Evolutionary conservation across 345 rosid species (phyloP).

Genomic region (Arabis alpina): DNA sequence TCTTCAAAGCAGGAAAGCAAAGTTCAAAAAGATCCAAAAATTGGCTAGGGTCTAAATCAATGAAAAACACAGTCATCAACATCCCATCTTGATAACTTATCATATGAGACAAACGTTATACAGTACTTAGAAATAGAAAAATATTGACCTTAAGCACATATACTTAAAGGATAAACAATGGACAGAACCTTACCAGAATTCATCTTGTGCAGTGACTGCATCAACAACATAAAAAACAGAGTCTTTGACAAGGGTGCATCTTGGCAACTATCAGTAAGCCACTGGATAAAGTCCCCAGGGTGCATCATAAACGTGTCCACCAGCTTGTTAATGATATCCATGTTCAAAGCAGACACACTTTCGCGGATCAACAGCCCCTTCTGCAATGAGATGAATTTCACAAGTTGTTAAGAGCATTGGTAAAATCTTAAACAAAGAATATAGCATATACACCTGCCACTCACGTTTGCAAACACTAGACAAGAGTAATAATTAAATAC

Average conservation of each 20-base stretch:
- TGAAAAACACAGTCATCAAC: slow-evolving; percentile 33
- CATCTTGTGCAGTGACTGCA: slow-evolving; percentile 60
- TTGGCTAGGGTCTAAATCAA: slow-evolving; percentile 50
- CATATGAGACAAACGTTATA: slow-evolving; percentile 5
- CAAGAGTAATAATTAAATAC: slow-evolving; percentile 7
- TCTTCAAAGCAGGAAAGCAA: slow-evolving; percentile 71
- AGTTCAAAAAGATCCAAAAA: slow-evolving; percentile 62
- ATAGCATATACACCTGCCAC: too few relatives aligned
- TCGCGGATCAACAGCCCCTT: slow-evolving; percentile 50
- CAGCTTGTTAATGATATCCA: slow-evolving; percentile 65
- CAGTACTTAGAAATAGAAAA: background rate
- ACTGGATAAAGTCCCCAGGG: slow-evolving; percentile 58
- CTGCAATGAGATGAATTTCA: slow-evolving; percentile 40
- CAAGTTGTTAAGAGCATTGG: slow-evolving; percentile 9
- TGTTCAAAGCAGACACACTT: slow-evolving; percentile 51
- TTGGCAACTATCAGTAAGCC: slow-evolving; percentile 60
- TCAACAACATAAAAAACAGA: slow-evolving; percentile 65
- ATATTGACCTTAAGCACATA: too few relatives aligned
- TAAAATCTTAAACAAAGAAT: slow-evolving; percentile 6
- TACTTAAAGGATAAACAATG: slow-evolving; percentile 3
- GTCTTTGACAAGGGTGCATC: slow-evolving; percentile 62
- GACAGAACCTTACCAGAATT: slow-evolving; percentile 37
- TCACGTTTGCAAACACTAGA: too few relatives aligned
- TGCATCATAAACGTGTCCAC: slow-evolving; percentile 53
- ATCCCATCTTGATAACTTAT: slow-evolving; percentile 20